Evolutionary conservation across 1,284 basidiomycete genomes (phyloP), one percentile per base, ranked within the genome.

Genomic region (Gymnopus androsaceus): DNA sequence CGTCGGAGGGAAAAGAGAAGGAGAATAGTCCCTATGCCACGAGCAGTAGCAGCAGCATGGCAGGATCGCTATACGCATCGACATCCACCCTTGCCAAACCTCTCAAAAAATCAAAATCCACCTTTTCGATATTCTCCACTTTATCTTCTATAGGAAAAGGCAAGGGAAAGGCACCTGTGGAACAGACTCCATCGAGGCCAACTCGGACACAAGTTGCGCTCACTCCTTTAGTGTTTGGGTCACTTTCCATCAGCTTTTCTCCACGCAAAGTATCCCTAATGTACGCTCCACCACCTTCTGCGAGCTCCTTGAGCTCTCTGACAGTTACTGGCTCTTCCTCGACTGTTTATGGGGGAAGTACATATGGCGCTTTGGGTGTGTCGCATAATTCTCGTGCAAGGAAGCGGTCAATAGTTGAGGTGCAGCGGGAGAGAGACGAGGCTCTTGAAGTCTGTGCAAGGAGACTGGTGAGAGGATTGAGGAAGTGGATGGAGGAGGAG

Each of bases 371-470:
- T 36, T 41, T 61, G 45, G 51, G 55, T 31, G 41, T 61, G 37
- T 59, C 58, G 7, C 53, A 57, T 31, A 46, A 49, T 45, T 52
- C 59, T 37, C 12, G 67, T 65, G 3, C 64, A 68, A 21, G 71
- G 40, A 83, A 79, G 61, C 69, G 79, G 50, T 85, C 84, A 8
- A 77, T 90, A 42, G 77, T 82, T 0, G 82, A 88, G 61, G 79
- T 84, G 2, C 61, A 69, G 27, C 65, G 84, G 21, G 60, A 64
- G 54, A 68, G 47, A 41, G 55, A 57, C n/a, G 59, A 57, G 33
- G 27, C 46, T 7, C 25, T 60, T 17, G 59, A 60, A 17, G 42
- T 40, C 8, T 37, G 46, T 48, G 59, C 55, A 15, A 34, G 31
- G 41, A 54, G 28, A 17, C 15, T 60, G 34, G 49, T 55, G 4